Percentiles rank a stretch among this genome's conserved stretches.
These are phyloP conservation scores for Arthrobotrys megalospora DNA, from an alignment of 2,329 filamentous ascomycete genomes.

Conservation along the genomic window DNA sequence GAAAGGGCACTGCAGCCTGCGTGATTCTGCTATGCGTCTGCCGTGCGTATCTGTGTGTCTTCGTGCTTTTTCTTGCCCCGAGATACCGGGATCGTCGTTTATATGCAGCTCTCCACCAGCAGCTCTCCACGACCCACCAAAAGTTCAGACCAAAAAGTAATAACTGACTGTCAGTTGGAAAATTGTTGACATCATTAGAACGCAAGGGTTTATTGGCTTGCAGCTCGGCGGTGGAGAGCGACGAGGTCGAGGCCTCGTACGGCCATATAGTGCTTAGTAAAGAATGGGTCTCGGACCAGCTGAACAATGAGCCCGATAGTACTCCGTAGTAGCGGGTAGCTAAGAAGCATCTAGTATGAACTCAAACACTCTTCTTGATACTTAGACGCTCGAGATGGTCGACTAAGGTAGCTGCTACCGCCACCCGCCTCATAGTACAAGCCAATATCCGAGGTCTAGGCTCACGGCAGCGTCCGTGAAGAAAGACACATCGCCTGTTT, in stretches of 20 bases:
- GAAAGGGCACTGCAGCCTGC: constrained; percentile 12
- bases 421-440: constrained; percentile 16
- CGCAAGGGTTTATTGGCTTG: constrained; percentile 53
- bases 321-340: background rate
- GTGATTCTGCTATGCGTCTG: constrained; percentile 26
- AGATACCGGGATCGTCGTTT: constrained; percentile 40
- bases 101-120: constrained; percentile 25
- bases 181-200: constrained; percentile 57
- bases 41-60: constrained; percentile 41
- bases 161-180: constrained; percentile 12
- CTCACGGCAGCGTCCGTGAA: constrained; percentile 31
- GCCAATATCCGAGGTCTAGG: constrained; percentile 29
- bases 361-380: constrained; percentile 22
- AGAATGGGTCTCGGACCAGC: constrained; percentile 1
- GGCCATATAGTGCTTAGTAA: background rate
- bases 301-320: constrained; percentile 1
- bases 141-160: constrained; percentile 58
- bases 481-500: constrained; percentile 31
- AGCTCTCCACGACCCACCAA: constrained; percentile 30
- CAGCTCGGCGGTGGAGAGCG: constrained; percentile 1
- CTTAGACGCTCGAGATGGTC: constrained; percentile 10
- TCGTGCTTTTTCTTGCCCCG: constrained; percentile 32
- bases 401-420: constrained; percentile 20
- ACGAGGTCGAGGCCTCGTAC: constrained; percentile 24
- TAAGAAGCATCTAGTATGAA: constrained; percentile 1